phyloP scores from a whole-genome alignment of 2,329 filamentous ascomycete genomes.

The Allantophomopsis lycopodina region DNA sequence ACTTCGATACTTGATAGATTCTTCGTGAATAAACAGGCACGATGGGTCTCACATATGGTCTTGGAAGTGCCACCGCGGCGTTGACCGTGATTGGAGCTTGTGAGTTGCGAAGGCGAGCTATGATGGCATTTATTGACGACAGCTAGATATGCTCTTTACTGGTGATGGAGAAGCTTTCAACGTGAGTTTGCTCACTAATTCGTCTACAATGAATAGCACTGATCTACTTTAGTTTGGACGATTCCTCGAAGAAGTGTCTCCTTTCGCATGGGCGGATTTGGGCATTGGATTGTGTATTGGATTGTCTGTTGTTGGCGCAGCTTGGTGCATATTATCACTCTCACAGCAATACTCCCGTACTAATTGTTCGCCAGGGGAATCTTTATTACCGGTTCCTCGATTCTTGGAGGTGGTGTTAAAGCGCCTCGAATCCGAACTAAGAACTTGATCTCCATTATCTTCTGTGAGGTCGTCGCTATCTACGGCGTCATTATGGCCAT shows the following conservation, averaged over 20 bases:
- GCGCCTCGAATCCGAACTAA: slow-evolving; percentile 97
- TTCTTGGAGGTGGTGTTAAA: slow-evolving; percentile 91
- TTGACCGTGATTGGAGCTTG: slow-evolving; percentile 65
- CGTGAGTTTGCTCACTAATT: slow-evolving; percentile 32
- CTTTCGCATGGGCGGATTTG: slow-evolving; percentile 82
- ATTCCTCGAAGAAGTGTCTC: slow-evolving; percentile 88
- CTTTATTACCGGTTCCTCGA: slow-evolving; percentile 95
- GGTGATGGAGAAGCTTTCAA: slow-evolving; percentile 94
- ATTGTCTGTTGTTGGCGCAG: slow-evolving; percentile 88
- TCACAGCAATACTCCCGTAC: too few species aligned
- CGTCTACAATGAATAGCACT: slow-evolving; percentile 7
- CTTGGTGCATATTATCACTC: slow-evolving; percentile 53
- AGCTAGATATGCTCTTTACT: slow-evolving; percentile 93
- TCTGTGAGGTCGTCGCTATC: slow-evolving; percentile 98
- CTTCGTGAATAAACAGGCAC: too few species aligned
- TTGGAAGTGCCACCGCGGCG: slow-evolving; percentile 53
- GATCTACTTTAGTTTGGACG: slow-evolving; percentile 55
- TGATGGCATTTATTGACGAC: slow-evolving; percentile 10
- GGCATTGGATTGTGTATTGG: slow-evolving; percentile 94
- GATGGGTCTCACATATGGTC: slow-evolving; percentile 64
- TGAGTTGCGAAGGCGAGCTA: slow-evolving; percentile 32
- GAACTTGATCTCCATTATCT: slow-evolving; percentile 99
- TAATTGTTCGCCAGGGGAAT: slow-evolving; percentile 59
- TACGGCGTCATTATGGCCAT: slow-evolving; percentile 99
- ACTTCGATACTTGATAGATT: too few species aligned